These are phyloP conservation scores for Phytophthora megakarya DNA, from an alignment of 352 stramenopile species.

Conservation along the genomic window DNA sequence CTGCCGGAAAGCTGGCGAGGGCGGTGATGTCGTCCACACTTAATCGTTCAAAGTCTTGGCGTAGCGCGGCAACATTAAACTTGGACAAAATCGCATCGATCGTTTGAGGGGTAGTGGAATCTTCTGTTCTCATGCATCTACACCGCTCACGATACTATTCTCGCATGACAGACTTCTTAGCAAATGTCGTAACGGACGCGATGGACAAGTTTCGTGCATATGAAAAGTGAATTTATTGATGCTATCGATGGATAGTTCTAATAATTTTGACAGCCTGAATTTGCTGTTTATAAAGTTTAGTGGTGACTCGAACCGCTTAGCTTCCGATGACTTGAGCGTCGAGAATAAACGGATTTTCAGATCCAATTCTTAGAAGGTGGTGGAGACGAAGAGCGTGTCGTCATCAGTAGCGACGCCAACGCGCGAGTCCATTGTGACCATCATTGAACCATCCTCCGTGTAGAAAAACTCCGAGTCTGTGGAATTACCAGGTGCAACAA, in stretches of 20 bases:
- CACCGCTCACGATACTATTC: conserved; percentile 12
- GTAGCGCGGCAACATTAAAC: conserved; percentile 29
- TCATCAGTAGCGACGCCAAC: conserved; percentile 56
- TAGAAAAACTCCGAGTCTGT: conserved; percentile 48
- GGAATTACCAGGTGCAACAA: conserved; percentile 28
- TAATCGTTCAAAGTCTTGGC: conserved; percentile 35
- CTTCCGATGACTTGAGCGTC: conserved; percentile 30
- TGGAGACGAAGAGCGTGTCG: conserved; percentile 63
- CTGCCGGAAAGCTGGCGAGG: conserved; percentile 43
- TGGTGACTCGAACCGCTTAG: conserved; percentile 17
- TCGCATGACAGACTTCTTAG: neutral
- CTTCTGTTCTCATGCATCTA: conserved; percentile 34
- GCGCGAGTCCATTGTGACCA: conserved; percentile 63
- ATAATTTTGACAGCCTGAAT: conserved; percentile 5
- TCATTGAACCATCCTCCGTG: conserved; percentile 25
- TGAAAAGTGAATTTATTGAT: conserved; percentile 8
- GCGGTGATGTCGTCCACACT: conserved; percentile 47
- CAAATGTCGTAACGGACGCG: conserved; percentile 17
- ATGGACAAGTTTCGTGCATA: neutral
- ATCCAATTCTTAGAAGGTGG: conserved; percentile 36
- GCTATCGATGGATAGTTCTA: neutral
- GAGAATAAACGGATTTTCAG: neutral
- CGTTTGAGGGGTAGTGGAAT: neutral
- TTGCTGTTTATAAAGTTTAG: conserved; percentile 30
- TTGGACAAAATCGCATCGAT: conserved; percentile 7